These are phyloP conservation scores for Gymnopilus dilepis DNA, from an alignment of 768 basidiomycete genomes.

Conservation along the genomic window DNA sequence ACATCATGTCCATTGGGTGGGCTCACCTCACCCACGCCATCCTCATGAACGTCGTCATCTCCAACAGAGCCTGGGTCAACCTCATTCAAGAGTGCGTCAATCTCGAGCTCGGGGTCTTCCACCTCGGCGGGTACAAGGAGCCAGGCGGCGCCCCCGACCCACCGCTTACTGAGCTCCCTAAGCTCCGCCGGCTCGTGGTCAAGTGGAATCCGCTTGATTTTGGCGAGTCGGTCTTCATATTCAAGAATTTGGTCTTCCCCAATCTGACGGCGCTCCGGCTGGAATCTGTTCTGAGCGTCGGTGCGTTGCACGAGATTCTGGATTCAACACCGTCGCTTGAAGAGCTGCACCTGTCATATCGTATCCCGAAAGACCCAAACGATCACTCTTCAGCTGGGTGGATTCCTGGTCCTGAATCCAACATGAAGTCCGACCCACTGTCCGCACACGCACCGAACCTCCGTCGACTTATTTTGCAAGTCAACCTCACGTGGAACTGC, in stretches of 20 bases:
- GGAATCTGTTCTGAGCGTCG: background rate
- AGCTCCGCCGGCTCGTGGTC: constrained; percentile 1
- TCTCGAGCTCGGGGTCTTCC: background rate
- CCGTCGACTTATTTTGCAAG: background rate
- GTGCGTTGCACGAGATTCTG: background rate
- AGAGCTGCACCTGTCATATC: background rate
- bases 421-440: background rate
- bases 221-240: background rate
- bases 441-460: background rate
- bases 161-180: background rate
- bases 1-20: background rate
- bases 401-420: background rate
- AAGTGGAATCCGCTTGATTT: constrained; percentile 5
- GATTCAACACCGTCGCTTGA: background rate
- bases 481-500: background rate
- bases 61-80: background rate
- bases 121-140: background rate
- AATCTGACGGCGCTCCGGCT: background rate
- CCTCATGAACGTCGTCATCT: background rate
- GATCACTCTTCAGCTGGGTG: background rate
- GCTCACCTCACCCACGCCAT: background rate
- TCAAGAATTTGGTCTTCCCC: background rate
- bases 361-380: background rate
- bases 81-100: background rate
- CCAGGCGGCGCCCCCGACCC: background rate